phyloP scores from a whole-genome alignment of 805 yeast species.

The Candida xyloterini region DNA sequence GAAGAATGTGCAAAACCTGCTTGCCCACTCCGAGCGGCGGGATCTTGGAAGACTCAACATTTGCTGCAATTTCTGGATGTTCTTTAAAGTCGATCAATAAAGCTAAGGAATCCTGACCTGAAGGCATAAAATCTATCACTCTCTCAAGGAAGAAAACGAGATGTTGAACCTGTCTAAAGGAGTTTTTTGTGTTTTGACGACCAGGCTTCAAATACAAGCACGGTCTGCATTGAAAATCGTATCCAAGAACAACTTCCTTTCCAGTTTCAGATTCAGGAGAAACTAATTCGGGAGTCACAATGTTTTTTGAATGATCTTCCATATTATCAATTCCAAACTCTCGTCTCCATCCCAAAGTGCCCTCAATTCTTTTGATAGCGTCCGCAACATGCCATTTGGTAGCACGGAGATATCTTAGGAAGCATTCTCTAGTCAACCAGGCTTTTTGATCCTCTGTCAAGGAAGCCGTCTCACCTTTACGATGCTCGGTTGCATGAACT shows the following conservation, averaged over 20 bases:
- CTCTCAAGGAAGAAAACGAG: slow-evolving; percentile 89
- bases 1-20: slow-evolving; percentile 89
- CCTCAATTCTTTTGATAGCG: slow-evolving; percentile 70
- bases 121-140: slow-evolving; percentile 91
- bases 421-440: slow-evolving; percentile 92
- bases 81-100: slow-evolving; percentile 89
- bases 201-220: slow-evolving; percentile 92
- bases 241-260: slow-evolving; percentile 88
- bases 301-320: slow-evolving; percentile 46
- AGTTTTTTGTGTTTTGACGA: slow-evolving; percentile 89
- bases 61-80: slow-evolving; percentile 52
- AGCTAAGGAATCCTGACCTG: slow-evolving; percentile 93
- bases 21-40: slow-evolving; percentile 90
- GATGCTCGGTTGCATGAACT: slow-evolving; percentile 46
- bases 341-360: slow-evolving; percentile 88
- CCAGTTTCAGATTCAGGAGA: slow-evolving; percentile 83
- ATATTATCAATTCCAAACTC: slow-evolving; percentile 69
- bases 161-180: slow-evolving; percentile 92
- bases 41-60: slow-evolving; percentile 59
- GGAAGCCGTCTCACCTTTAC: slow-evolving; percentile 34
- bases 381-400: slow-evolving; percentile 81
- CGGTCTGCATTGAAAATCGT: slow-evolving; percentile 85
- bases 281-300: slow-evolving; percentile 51
- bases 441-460: slow-evolving; percentile 62
- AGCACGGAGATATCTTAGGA: slow-evolving; percentile 86